phyloP scores from a whole-genome alignment of 2,329 filamentous ascomycete species.

The Xylariaceae sp. region DNA sequence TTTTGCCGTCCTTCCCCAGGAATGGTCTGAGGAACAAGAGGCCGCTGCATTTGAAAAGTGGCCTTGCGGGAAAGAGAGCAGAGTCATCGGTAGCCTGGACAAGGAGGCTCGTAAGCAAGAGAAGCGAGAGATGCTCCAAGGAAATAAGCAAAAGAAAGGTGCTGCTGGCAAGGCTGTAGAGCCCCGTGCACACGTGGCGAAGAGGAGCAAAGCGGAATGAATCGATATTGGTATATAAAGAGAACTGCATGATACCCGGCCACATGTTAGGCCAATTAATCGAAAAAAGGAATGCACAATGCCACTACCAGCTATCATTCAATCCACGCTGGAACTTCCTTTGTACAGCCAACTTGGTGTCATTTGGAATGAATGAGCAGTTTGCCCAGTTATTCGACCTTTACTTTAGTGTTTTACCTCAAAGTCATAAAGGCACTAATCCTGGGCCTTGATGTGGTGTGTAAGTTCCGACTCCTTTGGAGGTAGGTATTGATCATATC shows the following conservation, averaged over 20 bases:
- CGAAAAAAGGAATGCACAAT: not conserved
- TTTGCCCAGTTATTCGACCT: no score
- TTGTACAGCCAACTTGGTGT: no score
- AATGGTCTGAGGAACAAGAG: conserved; percentile 87
- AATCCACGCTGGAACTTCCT: no score
- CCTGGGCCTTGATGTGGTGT: no score
- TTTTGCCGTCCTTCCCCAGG: conserved; percentile 86
- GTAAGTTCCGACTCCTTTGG: no score
- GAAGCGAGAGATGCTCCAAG: conserved; percentile 59
- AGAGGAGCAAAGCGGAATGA: conserved; percentile 34
- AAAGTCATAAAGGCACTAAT: no score
- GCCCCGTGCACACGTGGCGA: conserved; percentile 26
- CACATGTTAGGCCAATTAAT: not conserved
- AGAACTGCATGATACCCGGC: conserved; percentile 18
- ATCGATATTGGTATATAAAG: not conserved
- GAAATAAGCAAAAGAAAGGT: conserved; percentile 53
- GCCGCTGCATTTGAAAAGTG: conserved; percentile 67
- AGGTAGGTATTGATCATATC: no score
- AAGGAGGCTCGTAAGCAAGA: conserved; percentile 62
- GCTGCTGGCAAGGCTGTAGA: conserved; percentile 28
- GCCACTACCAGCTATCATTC: not conserved
- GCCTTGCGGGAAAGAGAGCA: conserved; percentile 63
- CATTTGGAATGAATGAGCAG: no score
- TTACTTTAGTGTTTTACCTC: no score
- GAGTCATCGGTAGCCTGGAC: conserved; percentile 60